These are phyloP conservation scores for Acanthamoeba triangularis DNA, from an alignment of 208 protist genomes.

Conservation along the genomic window DNA sequence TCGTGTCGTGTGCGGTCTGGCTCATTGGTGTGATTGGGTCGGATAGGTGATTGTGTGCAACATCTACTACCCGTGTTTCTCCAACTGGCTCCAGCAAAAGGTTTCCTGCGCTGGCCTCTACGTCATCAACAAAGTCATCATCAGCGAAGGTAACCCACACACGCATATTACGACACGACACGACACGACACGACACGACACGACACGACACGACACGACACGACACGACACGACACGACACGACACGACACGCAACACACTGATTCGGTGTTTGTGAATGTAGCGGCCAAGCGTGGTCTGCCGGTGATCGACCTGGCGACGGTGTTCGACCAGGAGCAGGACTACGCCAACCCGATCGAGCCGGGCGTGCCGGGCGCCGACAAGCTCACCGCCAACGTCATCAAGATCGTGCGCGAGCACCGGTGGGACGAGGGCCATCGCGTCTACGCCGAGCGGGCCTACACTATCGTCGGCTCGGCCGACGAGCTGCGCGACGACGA, in stretches of 20 bases:
- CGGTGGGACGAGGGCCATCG: background rate
- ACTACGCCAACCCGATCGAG: conserved; percentile 72
- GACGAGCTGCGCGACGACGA: background rate
- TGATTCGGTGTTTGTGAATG: background rate
- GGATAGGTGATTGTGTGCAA: background rate
- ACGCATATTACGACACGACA: background rate
- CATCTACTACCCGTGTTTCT: conserved; percentile 6
- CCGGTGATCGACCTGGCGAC: conserved; percentile 57
- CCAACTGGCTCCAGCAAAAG: conserved; percentile 2
- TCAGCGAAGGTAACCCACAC: background rate
- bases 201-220: background rate
- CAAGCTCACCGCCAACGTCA: conserved; percentile 64
- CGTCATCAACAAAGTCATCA: conserved; percentile 50
- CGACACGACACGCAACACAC: too few relatives aligned
- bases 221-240: background rate
- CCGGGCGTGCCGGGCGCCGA: conserved; percentile 45
- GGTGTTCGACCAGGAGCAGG: conserved; percentile 6
- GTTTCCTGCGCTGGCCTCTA: background rate
- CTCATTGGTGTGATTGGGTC: background rate
- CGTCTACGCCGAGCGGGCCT: conserved; percentile 15
- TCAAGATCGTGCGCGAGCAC: conserved; percentile 19
- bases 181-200: background rate
- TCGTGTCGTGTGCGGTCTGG: too few relatives aligned
- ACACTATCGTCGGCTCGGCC: background rate
- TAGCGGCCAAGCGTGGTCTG: conserved; percentile 11